These are phyloP conservation scores for Lepidium aucheri DNA, from an alignment of 345 rosid species.

Conservation along the genomic window DNA sequence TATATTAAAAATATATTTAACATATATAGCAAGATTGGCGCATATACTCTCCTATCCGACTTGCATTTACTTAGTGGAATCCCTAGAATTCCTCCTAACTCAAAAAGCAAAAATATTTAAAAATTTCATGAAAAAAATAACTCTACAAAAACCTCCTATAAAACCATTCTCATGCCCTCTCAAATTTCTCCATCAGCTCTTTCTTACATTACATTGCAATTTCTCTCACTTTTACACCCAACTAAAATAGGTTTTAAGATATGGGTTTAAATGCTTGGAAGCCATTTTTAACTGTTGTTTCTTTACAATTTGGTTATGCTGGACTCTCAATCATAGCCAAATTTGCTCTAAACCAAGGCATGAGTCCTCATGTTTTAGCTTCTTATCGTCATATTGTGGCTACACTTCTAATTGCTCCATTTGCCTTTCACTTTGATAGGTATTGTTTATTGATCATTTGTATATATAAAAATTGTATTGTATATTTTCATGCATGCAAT, in stretches of 20 bases:
- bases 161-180: conserved; percentile 18
- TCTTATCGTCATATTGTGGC: conserved; percentile 71
- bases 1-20: not conserved
- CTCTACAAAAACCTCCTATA: conserved; percentile 11
- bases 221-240: not conserved
- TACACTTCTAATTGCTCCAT: conserved; percentile 56
- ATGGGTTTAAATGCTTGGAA: conserved; percentile 28
- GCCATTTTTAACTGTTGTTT: conserved; percentile 49
- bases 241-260: not conserved
- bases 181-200: conserved; percentile 29
- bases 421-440: conserved; percentile 69
- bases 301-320: conserved; percentile 55
- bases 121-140: not conserved
- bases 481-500: too few relatives aligned
- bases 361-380: conserved; percentile 62
- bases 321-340: conserved; percentile 53
- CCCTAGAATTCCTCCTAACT: conserved; percentile 20
- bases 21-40: not conserved
- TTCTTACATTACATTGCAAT: conserved; percentile 10
- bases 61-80: conserved; percentile 30
- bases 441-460: conserved; percentile 9
- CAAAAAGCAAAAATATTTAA: not conserved
- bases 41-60: conserved; percentile 16
- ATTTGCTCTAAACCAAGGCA: conserved; percentile 42
- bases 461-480: not conserved